A percentile compares a stretch with the other conserved stretches of the same genome.
Conservation (phyloP, 2,329 filamentous ascomycete species). For the Phaeosphaeria sp. region DNA sequence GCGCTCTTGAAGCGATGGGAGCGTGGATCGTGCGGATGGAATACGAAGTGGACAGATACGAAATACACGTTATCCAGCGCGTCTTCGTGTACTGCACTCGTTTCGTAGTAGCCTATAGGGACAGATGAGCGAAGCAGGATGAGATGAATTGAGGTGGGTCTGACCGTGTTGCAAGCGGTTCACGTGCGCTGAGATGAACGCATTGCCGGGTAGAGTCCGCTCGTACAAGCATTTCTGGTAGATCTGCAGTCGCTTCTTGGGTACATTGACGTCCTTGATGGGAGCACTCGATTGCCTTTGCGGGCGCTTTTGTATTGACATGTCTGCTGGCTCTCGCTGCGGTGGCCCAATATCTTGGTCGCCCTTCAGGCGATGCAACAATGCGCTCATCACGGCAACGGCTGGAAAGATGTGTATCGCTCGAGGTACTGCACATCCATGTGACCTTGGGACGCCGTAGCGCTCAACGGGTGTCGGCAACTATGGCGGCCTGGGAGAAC, state of each 20-base stretch:
- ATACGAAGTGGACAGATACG: slow-evolving; percentile 58
- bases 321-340: slow-evolving; percentile 2
- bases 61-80: slow-evolving; percentile 56
- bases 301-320: slow-evolving; percentile 1
- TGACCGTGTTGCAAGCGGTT: slow-evolving; percentile 58
- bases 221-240: slow-evolving; percentile 57
- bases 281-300: slow-evolving; percentile 16
- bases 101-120: slow-evolving; percentile 47
- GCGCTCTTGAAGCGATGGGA: slow-evolving; percentile 58
- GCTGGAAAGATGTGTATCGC: neutral
- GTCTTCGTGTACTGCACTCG: slow-evolving; percentile 51
- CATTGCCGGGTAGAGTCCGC: slow-evolving; percentile 55
- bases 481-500: neutral
- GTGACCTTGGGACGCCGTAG: neutral
- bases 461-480: neutral
- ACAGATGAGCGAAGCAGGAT: neutral
- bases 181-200: slow-evolving; percentile 59
- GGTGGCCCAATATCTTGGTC: slow-evolving; percentile 4
- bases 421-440: neutral
- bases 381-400: slow-evolving; percentile 14
- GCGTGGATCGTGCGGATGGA: slow-evolving; percentile 53
- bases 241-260: slow-evolving; percentile 34
- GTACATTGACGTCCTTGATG: slow-evolving; percentile 33
- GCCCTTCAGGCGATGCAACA: slow-evolving; percentile 10
- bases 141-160: neutral